Evolutionary conservation across 2,329 filamentous ascomycete genomes (phyloP).

Genomic region (Alternaria longipes): DNA sequence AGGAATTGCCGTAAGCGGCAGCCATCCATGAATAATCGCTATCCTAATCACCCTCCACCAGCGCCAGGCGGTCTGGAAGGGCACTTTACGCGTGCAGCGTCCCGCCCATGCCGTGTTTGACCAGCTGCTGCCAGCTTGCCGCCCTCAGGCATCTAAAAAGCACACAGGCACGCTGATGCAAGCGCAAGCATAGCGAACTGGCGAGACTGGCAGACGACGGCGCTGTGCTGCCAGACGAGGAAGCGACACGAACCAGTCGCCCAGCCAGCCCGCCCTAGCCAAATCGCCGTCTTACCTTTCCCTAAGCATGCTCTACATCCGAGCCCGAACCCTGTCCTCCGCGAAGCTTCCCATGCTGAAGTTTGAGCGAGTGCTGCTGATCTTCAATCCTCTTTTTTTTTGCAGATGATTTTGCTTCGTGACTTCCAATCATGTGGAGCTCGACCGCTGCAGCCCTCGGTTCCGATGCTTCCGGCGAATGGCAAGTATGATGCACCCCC

Average conservation of each 20-base stretch:
- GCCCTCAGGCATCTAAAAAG: conserved; percentile 24
- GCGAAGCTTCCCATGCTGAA: conserved; percentile 47
- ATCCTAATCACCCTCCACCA: conserved; percentile 34
- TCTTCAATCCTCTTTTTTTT: conserved; percentile 42
- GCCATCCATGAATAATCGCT: conserved; percentile 19
- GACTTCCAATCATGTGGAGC: conserved; percentile 42
- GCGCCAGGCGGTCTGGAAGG: conserved; percentile 37
- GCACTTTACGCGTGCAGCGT: conserved; percentile 35
- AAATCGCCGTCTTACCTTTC: conserved; percentile 43
- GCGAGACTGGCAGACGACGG: conserved; percentile 17
- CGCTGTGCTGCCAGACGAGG: conserved; percentile 39
- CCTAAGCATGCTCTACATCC: conserved; percentile 47
- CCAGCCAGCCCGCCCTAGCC: conserved; percentile 27
- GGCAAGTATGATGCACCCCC: conserved; percentile 26
- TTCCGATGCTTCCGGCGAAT: conserved; percentile 35
- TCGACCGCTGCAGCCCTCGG: conserved; percentile 34
- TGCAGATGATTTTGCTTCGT: conserved; percentile 44
- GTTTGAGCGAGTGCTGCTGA: conserved; percentile 45
- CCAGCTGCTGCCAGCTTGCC: conserved; percentile 9
- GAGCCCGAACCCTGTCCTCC: conserved; percentile 49
- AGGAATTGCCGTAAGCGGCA: conserved; percentile 36
- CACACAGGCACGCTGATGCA: conserved; percentile 24
- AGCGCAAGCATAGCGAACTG: conserved; percentile 23
- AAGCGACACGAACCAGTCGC: conserved; percentile 45
- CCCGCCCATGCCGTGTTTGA: conserved; percentile 46